phyloP scores from a whole-genome alignment of 2,329 filamentous ascomycete genomes.

The Calonectria honghensis region DNA sequence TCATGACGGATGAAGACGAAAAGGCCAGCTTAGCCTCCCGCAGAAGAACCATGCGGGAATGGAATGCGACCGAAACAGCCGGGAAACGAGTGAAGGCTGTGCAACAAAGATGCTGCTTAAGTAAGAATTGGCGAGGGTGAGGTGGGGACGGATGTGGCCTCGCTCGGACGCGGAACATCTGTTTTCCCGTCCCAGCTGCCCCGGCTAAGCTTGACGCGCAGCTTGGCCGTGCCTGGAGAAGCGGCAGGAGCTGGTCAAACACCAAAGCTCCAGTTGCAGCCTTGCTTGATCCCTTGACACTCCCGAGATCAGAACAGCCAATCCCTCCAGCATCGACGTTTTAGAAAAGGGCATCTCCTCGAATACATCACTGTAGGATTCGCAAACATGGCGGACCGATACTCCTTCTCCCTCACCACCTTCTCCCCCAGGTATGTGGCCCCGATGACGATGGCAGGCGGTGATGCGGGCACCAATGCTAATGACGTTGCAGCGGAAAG shows the following conservation, averaged over 20 bases:
- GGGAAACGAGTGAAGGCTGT: constrained; percentile 47
- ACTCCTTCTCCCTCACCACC: constrained; percentile 99
- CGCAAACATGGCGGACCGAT: constrained; percentile 92
- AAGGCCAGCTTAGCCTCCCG: constrained; percentile 58
- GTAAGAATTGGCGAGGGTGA: constrained; percentile 38
- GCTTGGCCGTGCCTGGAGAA: constrained; percentile 61
- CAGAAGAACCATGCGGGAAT: constrained; percentile 42
- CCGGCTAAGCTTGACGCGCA: constrained; percentile 61
- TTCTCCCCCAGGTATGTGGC: constrained; percentile 95
- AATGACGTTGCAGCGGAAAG: constrained; percentile 84
- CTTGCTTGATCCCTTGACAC: constrained; percentile 53
- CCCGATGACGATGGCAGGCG: constrained; percentile 52
- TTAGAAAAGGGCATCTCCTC: constrained; percentile 36
- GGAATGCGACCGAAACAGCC: constrained; percentile 55
- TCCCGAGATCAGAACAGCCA: constrained; percentile 45
- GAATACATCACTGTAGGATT: constrained; percentile 36
- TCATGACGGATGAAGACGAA: constrained; percentile 50
- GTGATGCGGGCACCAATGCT: constrained; percentile 61
- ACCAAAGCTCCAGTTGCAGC: constrained; percentile 59
- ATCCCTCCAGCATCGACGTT: constrained; percentile 47
- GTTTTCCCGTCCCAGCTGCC: constrained; percentile 53
- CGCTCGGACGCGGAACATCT: constrained; percentile 54
- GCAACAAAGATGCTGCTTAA: constrained; percentile 40
- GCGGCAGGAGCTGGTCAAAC: constrained; percentile 57
- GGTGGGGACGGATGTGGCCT: constrained; percentile 39